Conservation (phyloP, 495 filamentous ascomycete species). For the Xylaria cubensis region DNA sequence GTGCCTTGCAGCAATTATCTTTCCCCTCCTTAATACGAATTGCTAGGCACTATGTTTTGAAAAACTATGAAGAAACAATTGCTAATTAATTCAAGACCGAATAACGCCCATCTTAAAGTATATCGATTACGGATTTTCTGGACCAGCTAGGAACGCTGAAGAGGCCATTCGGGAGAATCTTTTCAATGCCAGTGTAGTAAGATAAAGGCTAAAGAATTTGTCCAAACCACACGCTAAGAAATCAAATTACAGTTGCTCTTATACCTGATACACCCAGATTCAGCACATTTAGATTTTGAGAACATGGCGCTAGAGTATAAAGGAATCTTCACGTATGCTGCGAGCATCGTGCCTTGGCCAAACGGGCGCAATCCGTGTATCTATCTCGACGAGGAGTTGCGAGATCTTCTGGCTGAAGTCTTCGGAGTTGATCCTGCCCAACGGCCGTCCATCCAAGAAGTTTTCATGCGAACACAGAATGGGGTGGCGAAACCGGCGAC, state of each 20-base stretch:
- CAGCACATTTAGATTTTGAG: neutral
- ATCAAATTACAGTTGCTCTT: neutral
- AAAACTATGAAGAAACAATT: neutral
- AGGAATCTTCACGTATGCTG: neutral
- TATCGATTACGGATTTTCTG: slow-evolving; percentile 10
- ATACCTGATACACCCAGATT: neutral
- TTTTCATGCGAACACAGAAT: neutral
- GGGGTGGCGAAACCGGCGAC: neutral
- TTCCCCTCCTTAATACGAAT: neutral
- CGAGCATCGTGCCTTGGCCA: neutral
- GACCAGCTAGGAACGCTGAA: neutral
- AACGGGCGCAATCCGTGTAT: neutral
- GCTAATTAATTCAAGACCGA: neutral
- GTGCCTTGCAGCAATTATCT: neutral
- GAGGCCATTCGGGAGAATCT: neutral
- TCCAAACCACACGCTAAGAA: neutral
- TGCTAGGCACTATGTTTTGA: neutral
- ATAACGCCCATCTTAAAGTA: slow-evolving; percentile 1
- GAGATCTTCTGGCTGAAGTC: neutral
- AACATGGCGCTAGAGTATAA: neutral
- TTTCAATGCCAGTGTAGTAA: neutral
- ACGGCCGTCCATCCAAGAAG: neutral
- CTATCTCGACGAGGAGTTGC: slow-evolving; percentile 10
- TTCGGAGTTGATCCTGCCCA: neutral
- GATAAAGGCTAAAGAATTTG: neutral